Evolutionary conservation across 129 eudicot genomes (phyloP).

Genomic region (Flaveria trinervia): DNA sequence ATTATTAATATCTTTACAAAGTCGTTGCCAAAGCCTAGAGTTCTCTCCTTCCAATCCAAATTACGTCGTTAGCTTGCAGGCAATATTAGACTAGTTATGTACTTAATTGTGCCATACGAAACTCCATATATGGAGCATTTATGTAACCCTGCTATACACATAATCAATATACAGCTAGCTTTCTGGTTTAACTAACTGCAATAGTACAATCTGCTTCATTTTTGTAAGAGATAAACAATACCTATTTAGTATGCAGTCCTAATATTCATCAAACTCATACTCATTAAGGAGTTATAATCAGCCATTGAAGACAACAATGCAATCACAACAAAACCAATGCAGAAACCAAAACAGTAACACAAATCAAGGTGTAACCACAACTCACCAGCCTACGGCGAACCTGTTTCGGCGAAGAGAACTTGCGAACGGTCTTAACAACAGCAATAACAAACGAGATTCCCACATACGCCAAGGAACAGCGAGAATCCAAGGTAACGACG

Average conservation of each 20-base stretch:
- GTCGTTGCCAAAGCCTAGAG: too few species aligned
- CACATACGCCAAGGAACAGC: slow-evolving; percentile 82
- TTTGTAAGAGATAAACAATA: too few species aligned
- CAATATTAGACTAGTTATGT: too few species aligned
- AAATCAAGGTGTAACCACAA: background rate
- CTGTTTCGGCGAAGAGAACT: slow-evolving; percentile 74
- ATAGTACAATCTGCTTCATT: too few species aligned
- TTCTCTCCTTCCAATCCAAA: too few species aligned
- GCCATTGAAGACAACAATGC: background rate
- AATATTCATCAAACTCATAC: background rate
- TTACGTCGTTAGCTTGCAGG: too few species aligned
- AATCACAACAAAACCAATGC: too few species aligned
- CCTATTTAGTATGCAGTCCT: too few species aligned
- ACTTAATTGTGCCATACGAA: too few species aligned
- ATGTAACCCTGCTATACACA: too few species aligned
- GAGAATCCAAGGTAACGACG: slow-evolving; percentile 77
- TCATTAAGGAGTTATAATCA: background rate
- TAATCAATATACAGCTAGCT: background rate
- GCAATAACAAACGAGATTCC: slow-evolving; percentile 77
- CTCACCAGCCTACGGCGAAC: slow-evolving; percentile 72
- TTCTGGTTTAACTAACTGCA: background rate
- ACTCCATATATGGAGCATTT: too few species aligned
- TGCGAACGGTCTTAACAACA: slow-evolving; percentile 65
- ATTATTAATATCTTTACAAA: too few species aligned
- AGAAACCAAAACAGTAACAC: background rate